Base-by-base conservation (phyloP, 1,139 yeast genomes). In the Yamadazyma epiphylla region DNA sequence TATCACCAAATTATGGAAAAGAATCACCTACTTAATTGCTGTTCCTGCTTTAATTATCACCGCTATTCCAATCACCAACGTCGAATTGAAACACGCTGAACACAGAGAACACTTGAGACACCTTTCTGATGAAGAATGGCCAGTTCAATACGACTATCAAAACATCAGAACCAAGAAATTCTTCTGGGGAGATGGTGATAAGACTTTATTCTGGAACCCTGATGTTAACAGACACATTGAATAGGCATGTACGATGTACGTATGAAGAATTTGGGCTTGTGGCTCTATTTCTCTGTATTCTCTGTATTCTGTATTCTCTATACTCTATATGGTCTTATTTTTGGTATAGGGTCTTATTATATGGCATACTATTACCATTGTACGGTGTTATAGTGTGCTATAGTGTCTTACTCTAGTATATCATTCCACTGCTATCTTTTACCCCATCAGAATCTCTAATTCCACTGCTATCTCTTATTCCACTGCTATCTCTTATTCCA, bases 111-210 rank as follows among this genome's bases (percentile, higher is more conserved):
- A 89, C 66, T 64, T 74, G 52, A 72, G 70, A 46, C 86, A 84
- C 53, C 70, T 86, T 39, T 55, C 80, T 25, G 96, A 88, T 59
- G 94, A 82, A 47, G 95, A 88, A 60, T 84, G 95, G 88, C 96
- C 96, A 51, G 69, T 64, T 41, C 94, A 83, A 64, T 86, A 85
- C 70, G 91, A 80, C 45, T 91, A 79, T 77, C 89, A 82, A 72
- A 89, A 91, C 74, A 63, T 87, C 51, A 85, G 97, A 77, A 60
- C 61, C 55, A 81, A 78, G 64, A 82, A 84, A 58, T 84, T 76
- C 77, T 89, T 87, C 81, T 91, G 97, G 97, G 97, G 97, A 56
- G 89, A 91, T 58, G 97, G 98, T 58, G 95, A 88, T 74, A 80
- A 86, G 76, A 87, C 97, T 43, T 70, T 84, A 58, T 91, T 91